phyloP scores from a whole-genome alignment of 2,329 filamentous ascomycete genomes.

The Aspergillus fischeri region DNA sequence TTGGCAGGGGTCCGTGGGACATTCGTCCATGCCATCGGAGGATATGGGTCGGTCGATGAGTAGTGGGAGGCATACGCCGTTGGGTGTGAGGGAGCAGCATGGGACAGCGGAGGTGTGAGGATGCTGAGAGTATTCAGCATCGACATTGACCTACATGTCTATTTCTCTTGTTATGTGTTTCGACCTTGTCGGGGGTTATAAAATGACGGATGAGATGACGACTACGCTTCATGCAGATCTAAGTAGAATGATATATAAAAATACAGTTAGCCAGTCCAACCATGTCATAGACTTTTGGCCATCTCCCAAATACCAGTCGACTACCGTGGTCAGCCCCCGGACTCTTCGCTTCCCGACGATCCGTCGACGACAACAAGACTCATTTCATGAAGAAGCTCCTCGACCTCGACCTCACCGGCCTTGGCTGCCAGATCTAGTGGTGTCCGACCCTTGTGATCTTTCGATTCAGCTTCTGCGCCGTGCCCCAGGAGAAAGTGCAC shows the following conservation, averaged over 20 bases:
- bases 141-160: not conserved
- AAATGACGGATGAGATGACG: not conserved
- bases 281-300: not conserved
- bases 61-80: no score
- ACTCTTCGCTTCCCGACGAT: not conserved
- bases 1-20: no score
- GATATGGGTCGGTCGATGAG: no score
- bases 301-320: no score
- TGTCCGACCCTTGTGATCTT: slow-evolving; percentile 18
- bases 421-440: slow-evolving; percentile 16
- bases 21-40: no score
- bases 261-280: not conserved
- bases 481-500: slow-evolving; percentile 21
- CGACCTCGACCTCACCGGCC: slow-evolving; percentile 9
- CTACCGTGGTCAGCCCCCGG: not conserved
- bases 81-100: not conserved
- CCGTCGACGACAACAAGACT: not conserved
- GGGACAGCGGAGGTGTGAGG: not conserved
- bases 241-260: not conserved
- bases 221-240: not conserved
- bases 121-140: no score
- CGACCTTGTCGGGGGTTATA: no score
- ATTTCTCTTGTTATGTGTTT: no score
- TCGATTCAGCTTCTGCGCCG: slow-evolving; percentile 12
- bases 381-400: slow-evolving; percentile 6